Evolutionary conservation across 495 filamentous ascomycete species (phyloP).

Genomic region (Darksidea phi): DNA sequence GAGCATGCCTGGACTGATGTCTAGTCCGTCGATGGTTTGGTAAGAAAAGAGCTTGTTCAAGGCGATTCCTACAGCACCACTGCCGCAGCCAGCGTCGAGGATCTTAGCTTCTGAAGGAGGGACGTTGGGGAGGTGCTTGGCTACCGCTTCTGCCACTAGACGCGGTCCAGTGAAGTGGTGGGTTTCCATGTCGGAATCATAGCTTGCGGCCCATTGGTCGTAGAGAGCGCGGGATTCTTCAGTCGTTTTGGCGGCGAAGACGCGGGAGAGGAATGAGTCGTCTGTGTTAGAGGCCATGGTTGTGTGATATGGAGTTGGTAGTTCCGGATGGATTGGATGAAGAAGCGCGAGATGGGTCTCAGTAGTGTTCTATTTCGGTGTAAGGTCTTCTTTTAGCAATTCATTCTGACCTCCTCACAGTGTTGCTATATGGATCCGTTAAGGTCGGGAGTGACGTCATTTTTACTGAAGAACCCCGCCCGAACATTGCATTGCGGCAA

Average conservation of each 20-base stretch:
- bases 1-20: constrained; percentile 49
- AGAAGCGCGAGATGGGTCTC: too few species aligned
- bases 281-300: too few species aligned
- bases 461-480: too few species aligned
- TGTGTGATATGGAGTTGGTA: too few species aligned
- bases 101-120: constrained; percentile 31
- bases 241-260: constrained; percentile 3
- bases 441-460: too few species aligned
- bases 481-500: too few species aligned
- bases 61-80: constrained; percentile 47
- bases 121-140: constrained; percentile 31
- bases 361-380: too few species aligned
- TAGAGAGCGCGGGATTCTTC: constrained; percentile 39
- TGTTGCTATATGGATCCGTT: too few species aligned
- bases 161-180: constrained; percentile 48
- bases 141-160: constrained; percentile 42
- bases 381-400: too few species aligned
- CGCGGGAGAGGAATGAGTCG: background rate
- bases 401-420: too few species aligned
- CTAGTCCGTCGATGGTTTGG: constrained; percentile 47
- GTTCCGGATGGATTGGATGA: too few species aligned
- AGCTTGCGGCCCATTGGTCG: constrained; percentile 50
- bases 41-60: constrained; percentile 40
- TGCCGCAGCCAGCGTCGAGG: constrained; percentile 53
- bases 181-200: constrained; percentile 43